phyloP scores from a whole-genome alignment of 2,329 filamentous ascomycete genomes.

The Chalaropsis thielavioides region DNA sequence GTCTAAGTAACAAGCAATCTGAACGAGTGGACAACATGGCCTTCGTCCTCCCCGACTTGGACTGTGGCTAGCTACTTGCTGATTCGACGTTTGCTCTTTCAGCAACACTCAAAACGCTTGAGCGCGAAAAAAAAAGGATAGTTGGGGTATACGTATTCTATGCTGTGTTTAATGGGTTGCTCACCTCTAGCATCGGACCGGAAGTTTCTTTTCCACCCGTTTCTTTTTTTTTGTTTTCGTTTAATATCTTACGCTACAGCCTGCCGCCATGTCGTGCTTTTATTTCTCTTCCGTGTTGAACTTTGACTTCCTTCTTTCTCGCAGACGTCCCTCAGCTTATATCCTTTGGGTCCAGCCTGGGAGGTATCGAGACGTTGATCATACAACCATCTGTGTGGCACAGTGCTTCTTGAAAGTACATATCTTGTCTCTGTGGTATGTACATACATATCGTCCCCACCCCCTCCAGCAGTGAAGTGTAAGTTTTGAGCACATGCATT shows the following conservation, averaged over 20 bases:
- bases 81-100: background rate
- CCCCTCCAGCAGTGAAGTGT: background rate
- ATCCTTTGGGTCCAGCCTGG: background rate
- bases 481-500: background rate
- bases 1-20: background rate
- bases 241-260: conserved; percentile 7
- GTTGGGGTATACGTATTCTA: background rate
- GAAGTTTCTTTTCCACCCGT: background rate
- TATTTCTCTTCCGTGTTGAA: conserved; percentile 4
- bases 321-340: background rate
- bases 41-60: background rate
- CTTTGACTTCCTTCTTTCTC: conserved; percentile 2
- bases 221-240: background rate
- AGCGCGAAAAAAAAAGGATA: background rate
- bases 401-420: background rate
- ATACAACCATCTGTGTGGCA: background rate
- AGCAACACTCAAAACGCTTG: background rate
- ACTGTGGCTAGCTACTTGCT: background rate
- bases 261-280: background rate
- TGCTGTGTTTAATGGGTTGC: conserved; percentile 1
- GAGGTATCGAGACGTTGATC: background rate
- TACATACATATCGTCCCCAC: background rate
- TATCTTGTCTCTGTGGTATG: background rate
- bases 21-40: background rate
- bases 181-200: background rate